Evolutionary conservation across 2,329 filamentous ascomycete species (phyloP), one percentile per base, ranked within the genome.

Genomic region (Incumbomyces delicatus): DNA sequence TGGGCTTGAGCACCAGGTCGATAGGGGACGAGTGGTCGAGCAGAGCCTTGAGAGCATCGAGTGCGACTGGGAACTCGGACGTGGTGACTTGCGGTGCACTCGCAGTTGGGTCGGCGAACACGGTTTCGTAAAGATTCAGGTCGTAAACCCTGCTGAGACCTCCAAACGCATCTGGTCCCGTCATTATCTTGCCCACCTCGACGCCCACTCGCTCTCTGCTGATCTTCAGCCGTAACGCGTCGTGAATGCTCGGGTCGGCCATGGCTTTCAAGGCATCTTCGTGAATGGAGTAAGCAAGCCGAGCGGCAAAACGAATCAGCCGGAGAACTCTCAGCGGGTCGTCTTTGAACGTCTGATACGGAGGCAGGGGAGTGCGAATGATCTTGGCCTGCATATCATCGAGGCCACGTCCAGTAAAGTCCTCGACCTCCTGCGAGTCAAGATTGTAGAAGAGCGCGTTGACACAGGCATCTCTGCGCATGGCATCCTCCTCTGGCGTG

Each of bases 361-460:
- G 89, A 44, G 88, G 83, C 35, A 96, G 67, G 1, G 90, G 90
- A 2, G 92, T 96, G 45, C 84, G 77, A 53, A 98, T 88, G 41
- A 89, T 69, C 50, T 78, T 77, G 1, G 72, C 69, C 30, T 73
- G 63, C 78, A 96, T 79, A 60, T 96, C 90, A 6, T 75, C 61
- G 31, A 94, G 69, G 0, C 92, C 90, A 33, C 64, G 67, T 6
- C 76, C 76, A 0, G 87, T 94, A 51, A 94, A 84, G 62, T 98
- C 92, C 63, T 96, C 90, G 31, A 96, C 76, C 49, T 75, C 58
- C 30, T 78, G 76, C 1, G 83, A 87, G 59, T 89, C 81, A 33
- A 98, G 70, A 58, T 96, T 96, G 71, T 92, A 96, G 67, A 96
- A 96, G 52, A 98, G 77, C 18, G 92, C 87, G 62, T 98, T 98